These are phyloP conservation scores for Heliosperma pusillum DNA, from an alignment of 148 eudicot species.

Conservation along the genomic window DNA sequence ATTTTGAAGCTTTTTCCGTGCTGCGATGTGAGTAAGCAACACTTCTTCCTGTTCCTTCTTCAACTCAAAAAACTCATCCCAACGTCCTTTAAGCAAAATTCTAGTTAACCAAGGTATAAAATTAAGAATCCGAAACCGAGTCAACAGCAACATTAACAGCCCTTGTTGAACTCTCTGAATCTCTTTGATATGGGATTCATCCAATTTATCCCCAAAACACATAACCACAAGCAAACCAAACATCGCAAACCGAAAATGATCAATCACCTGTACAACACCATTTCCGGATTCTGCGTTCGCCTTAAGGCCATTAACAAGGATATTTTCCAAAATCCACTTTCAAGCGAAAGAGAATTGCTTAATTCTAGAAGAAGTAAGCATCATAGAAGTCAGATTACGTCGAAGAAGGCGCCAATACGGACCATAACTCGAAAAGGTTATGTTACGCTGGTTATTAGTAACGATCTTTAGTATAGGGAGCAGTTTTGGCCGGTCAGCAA, in stretches of 20 bases:
- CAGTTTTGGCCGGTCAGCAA: conserved; percentile 32
- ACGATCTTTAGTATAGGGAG: conserved; percentile 20
- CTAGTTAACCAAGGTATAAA: conserved; percentile 15
- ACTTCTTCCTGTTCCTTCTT: conserved; percentile 15
- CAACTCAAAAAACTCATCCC: conserved; percentile 13
- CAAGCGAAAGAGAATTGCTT: conserved; percentile 50
- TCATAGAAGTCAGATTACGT: conserved; percentile 54
- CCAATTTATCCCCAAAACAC: conserved; percentile 29
- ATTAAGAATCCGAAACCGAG: conserved; percentile 19
- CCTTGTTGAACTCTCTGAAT: conserved; percentile 13
- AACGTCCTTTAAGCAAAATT: conserved; percentile 15
- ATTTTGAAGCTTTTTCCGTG: conserved; percentile 18
- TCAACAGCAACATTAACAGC: neutral
- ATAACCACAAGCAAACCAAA: conserved; percentile 28
- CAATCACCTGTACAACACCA: conserved; percentile 21
- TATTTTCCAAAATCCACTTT: conserved; percentile 35
- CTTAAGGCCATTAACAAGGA: conserved; percentile 38
- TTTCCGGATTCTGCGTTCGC: neutral
- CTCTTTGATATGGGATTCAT: conserved; percentile 15
- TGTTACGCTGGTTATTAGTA: conserved; percentile 35
- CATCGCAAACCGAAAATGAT: conserved; percentile 23
- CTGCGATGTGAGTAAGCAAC: conserved; percentile 44
- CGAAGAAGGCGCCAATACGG: conserved; percentile 68
- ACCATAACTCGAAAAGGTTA: conserved; percentile 38
- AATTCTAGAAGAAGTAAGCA: conserved; percentile 50